Conservation (phyloP, 306 rosid genomes). For the Datisca glomerata region DNA sequence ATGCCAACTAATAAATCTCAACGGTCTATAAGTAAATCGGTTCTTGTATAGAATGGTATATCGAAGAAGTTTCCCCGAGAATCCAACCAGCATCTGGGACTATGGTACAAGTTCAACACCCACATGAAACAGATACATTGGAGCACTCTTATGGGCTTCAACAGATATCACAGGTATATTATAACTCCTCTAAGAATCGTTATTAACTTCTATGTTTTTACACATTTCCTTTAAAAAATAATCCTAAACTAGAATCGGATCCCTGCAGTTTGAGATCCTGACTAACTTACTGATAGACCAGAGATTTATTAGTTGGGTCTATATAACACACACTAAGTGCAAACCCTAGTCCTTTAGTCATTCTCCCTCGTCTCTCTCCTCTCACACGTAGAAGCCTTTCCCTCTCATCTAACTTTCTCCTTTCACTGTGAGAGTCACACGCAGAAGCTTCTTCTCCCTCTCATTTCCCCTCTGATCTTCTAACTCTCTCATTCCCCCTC, state of each 20-base stretch:
- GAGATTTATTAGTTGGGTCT: too few species aligned
- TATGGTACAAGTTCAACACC: slow-evolving; percentile 27
- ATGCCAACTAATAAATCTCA: slow-evolving; percentile 58
- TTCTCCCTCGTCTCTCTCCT: too few species aligned
- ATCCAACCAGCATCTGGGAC: slow-evolving; percentile 43
- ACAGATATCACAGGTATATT: slow-evolving; percentile 67
- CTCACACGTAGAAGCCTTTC: too few species aligned
- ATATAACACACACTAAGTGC: too few species aligned
- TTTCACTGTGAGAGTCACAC: too few species aligned
- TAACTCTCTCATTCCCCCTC: too few species aligned
- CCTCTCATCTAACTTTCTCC: too few species aligned
- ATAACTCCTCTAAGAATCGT: slow-evolving; percentile 2
- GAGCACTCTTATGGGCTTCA: slow-evolving; percentile 51
- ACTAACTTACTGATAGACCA: slow-evolving; percentile 52
- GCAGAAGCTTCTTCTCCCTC: too few species aligned
- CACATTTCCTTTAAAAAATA: slow-evolving; percentile 10
- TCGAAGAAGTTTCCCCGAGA: slow-evolving; percentile 36
- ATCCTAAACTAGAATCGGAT: slow-evolving; percentile 16
- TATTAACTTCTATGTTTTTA: slow-evolving; percentile 7
- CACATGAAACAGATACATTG: slow-evolving; percentile 41
- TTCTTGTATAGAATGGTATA: slow-evolving; percentile 40
- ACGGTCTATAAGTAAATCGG: slow-evolving; percentile 52
- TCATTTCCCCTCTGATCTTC: too few species aligned
- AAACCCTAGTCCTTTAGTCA: too few species aligned
- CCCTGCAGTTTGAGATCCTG: slow-evolving; percentile 91